Evolutionary conservation across 2,329 filamentous ascomycete genomes (phyloP), one percentile per base, ranked within the genome.

Genomic region (Diaporthe citriasiana): DNA sequence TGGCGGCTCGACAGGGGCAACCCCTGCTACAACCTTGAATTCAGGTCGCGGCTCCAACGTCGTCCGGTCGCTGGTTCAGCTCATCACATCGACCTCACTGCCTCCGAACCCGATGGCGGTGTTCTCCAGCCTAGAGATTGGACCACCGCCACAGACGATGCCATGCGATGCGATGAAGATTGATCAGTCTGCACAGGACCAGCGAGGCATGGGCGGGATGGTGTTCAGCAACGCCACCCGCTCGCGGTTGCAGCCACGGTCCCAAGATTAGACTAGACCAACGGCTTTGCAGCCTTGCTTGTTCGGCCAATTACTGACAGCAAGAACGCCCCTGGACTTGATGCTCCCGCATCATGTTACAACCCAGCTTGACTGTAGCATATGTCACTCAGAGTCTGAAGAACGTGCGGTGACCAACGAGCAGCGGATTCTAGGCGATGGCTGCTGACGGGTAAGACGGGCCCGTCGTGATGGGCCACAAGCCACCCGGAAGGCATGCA

Each of bases 21-120:
- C 69, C 73, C 70, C 57, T 70, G 56, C 38, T 35, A n/a, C 78
- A 82, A 81, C 81, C 78, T 78, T 80, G 78, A 81, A 82, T 81
- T 78, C 81, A 77, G 76, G 75, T 74, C 74, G 76, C 73, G 74
- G 73, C 75, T 76, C 76, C 76, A 74, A 65, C 56, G 72, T 72
- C 73, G 69, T 72, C 73, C 73, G 73, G 77, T 77, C 77, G 63
- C 78, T 79, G 79, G 74, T 78, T 75, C 69, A 73, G 66, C 66
- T 70, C 65, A 68, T 68, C 63, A 68, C 60, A 51, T 51, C 60
- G 59, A 55, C 56, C 69, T 51, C 40, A n/a, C 27, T 35, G 59
- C 40, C 47, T 35, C 42, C 38, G 47, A 47, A 35, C 25, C 55
- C 35, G 56, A 55, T 56, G 35, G 45, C n/a, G 13, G 33, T 10